Evolutionary conservation across 306 rosid species (phyloP), one percentile per base, ranked within the genome.

Genomic region (Luffa aegyptiaca): DNA sequence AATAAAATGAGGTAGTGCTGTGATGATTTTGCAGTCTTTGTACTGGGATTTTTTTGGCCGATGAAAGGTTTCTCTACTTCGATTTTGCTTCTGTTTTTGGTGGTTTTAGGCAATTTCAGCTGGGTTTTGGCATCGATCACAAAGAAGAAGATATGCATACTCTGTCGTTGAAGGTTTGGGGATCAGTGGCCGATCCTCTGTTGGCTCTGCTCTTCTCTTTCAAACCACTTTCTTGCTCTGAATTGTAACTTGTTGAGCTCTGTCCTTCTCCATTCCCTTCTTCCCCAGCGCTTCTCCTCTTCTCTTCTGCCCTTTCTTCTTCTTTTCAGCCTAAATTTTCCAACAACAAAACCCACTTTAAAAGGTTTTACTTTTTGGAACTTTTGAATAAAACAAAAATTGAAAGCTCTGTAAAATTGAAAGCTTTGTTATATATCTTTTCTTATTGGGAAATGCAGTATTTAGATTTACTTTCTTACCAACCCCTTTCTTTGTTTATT

Each of bases 141-240:
- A n/a, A n/a, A 3, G 64, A 10, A 69, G 18, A 10, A 65, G 45
- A 1, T 8, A 61, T 65, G 59, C 58, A 6, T 88, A 95, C 98
- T 91, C 96, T 95, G 71, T 97, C 98, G 82, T 95, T 92, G 4
- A 95, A 91, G 76, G 97, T 95, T 68, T 95, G 98, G 20, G 97
- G 97, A 88, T 95, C 98, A 26, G 98, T 89, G 39, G 98, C 97
- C 4, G 98, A 86, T 35, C 98, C 97, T 74, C 97, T 87, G 66
- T 88, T 89, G 33, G 97, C 88, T 84, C 97, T 90, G 14, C 89
- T 75, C 61, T 92, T 95, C 17, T 93, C 93, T 80, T 69, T 89
- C 82, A 82, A 88, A 82, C 78, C 84, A 90, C 87, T 89, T 8
- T 91, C 97, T 49, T 93, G 97, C 59, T 91, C 98, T 44, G 90